A percentile compares a stretch with the other conserved stretches of the same genome.
Conservation (phyloP, 2,329 filamentous ascomycete genomes). For the Amesomyces nigricolor region DNA sequence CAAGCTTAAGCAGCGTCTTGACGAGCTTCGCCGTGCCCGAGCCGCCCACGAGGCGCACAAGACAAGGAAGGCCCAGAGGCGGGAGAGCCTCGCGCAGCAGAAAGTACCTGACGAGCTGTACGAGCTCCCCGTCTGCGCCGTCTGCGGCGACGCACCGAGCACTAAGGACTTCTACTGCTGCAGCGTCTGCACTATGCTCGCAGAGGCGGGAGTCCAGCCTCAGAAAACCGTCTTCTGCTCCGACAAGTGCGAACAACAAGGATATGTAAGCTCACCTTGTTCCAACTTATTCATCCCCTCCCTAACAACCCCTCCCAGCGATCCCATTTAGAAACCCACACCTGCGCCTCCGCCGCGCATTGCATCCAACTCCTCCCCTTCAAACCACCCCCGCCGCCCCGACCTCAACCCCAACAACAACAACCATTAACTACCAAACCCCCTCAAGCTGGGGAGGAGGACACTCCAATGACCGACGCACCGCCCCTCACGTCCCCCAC, state of each 20-base stretch:
- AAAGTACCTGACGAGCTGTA: conserved; percentile 26
- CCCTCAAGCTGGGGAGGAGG: background rate
- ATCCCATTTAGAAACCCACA: conserved; percentile 25
- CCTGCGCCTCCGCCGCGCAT: conserved; percentile 24
- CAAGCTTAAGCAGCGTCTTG: conserved; percentile 29
- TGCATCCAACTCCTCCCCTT: conserved; percentile 22
- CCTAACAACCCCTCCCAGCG: conserved; percentile 19
- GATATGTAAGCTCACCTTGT: conserved; percentile 16
- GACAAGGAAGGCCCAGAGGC: conserved; percentile 22
- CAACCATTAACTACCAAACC: background rate
- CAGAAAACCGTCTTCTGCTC: conserved; percentile 29
- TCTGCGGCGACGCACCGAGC: conserved; percentile 23
- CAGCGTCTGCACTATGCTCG: conserved; percentile 27
- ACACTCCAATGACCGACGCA: conserved; percentile 12
- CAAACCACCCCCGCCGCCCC: background rate
- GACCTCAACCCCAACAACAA: background rate
- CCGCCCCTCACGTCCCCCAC: background rate
- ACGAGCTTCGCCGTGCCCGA: conserved; percentile 26
- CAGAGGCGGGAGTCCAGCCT: conserved; percentile 17
- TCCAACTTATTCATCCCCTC: background rate
- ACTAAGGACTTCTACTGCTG: conserved; percentile 26
- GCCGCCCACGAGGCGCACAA: conserved; percentile 28
- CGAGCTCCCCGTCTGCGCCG: conserved; percentile 26
- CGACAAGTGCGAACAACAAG: conserved; percentile 23
- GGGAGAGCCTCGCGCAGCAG: conserved; percentile 20